Evolutionary conservation across 2,329 filamentous ascomycete genomes (phyloP), one percentile per base, ranked within the genome.

Genomic region (Venturia pyrina): DNA sequence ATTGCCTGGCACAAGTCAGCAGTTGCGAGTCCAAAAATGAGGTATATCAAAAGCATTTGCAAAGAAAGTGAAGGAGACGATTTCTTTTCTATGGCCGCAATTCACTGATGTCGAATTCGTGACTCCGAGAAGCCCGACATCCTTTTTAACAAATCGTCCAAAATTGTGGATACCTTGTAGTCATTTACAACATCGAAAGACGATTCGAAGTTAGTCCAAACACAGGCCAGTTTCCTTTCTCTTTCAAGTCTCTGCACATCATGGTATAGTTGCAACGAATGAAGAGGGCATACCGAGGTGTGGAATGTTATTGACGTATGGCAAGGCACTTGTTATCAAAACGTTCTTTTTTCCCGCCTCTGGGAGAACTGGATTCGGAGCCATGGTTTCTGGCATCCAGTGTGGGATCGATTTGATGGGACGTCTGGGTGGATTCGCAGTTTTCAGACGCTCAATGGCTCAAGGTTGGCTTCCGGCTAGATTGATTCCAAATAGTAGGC

Each of bases 241-340:
- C 11, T 13, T n/a, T 53, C 21, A 7, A 21, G 48, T 53, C 13
- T 53, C 21, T 53, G 13, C 28, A 3, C 48, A 53, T 2, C 13
- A 11, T 28, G 48, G 21, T 21, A 13, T 21, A 10, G 15, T 17
- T 24, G 3, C 10, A 5, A 10, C 2, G 15, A 28, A 24, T 11
- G 10, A 53, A 10, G 46, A 24, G 21, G 48, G 21, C 48, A 24
- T 53, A 53, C 91, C 93, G 71, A 97, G 80, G 79, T 96, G 93
- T 62, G 92, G 82, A 0, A 83, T 79, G 72, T 87, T 88, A 40
- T 67, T 67, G 64, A 91, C 89, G 72, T 96, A 96, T 53, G 92
- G 92, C 61, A 97, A 78, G n/a, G 93, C 93, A 71, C 89, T 93
- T 56, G 93, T 96, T 72, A 98, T 88, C 68, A 98, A 85, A 71